A percentile compares a stretch with the other conserved stretches of the same genome.
Evolutionary conservation across 2,329 filamentous ascomycete species (phyloP).

Genomic region (Diaporthe vexans): DNA sequence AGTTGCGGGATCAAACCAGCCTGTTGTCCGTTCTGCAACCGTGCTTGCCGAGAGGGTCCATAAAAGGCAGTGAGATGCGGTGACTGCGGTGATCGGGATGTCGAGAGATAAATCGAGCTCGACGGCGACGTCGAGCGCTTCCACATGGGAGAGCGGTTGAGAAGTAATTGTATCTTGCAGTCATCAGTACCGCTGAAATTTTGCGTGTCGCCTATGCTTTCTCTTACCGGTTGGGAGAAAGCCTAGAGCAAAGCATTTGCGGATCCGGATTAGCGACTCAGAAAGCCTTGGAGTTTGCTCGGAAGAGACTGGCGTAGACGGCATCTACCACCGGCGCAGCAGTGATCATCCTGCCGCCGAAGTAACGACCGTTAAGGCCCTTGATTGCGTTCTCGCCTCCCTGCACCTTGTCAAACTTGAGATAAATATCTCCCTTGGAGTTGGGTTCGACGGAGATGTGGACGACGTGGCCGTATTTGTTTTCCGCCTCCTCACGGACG

Average conservation of each 20-base stretch:
- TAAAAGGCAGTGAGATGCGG: background rate
- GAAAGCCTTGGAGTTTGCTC: slow-evolving; percentile 81
- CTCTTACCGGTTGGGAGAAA: slow-evolving; percentile 47
- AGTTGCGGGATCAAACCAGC: slow-evolving; percentile 42
- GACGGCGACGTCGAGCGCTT: slow-evolving; percentile 4
- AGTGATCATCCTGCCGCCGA: slow-evolving; percentile 92
- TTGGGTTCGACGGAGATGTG: slow-evolving; percentile 96
- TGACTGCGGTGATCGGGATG: background rate
- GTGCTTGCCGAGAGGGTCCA: slow-evolving; percentile 31
- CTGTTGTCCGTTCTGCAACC: slow-evolving; percentile 38
- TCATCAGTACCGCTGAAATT: slow-evolving; percentile 42
- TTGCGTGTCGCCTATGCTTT: slow-evolving; percentile 40
- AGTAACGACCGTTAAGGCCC: slow-evolving; percentile 96
- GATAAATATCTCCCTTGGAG: slow-evolving; percentile 95
- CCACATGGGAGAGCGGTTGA: slow-evolving; percentile 7
- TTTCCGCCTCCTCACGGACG: slow-evolving; percentile 91
- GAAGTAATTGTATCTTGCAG: slow-evolving; percentile 39
- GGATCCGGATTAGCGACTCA: slow-evolving; percentile 72
- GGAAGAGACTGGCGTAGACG: slow-evolving; percentile 97
- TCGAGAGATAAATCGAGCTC: slow-evolving; percentile 5
- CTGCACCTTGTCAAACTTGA: slow-evolving; percentile 97
- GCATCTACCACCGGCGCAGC: slow-evolving; percentile 97
- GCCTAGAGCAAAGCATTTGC: slow-evolving; percentile 63
- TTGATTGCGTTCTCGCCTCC: slow-evolving; percentile 98
- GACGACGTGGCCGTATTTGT: slow-evolving; percentile 96